These are phyloP conservation scores for Lentinula novae-zelandiae DNA, from an alignment of 1,284 basidiomycete species.

Conservation along the genomic window DNA sequence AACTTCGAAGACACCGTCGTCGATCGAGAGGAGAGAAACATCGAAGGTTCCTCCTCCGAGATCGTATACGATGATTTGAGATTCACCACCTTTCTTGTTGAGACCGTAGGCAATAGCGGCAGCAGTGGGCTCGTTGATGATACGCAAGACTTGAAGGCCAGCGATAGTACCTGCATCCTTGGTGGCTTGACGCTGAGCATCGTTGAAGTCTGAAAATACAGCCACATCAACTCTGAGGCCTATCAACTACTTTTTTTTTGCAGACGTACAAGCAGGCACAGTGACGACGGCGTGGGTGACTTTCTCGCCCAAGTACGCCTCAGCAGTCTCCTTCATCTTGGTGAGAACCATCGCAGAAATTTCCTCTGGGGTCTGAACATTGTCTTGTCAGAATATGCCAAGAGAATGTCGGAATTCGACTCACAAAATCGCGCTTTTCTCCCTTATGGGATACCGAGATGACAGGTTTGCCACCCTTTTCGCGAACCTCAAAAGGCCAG, in stretches of 20 bases:
- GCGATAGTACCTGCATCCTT: constrained; percentile 98
- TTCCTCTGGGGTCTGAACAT: constrained; percentile 76
- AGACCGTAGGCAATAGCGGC: constrained; percentile 98
- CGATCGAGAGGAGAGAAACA: constrained; percentile 96
- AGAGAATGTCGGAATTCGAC: constrained; percentile 24
- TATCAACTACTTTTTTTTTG: neutral
- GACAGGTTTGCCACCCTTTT: constrained; percentile 83
- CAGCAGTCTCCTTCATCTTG: constrained; percentile 99
- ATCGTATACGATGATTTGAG: constrained; percentile 97
- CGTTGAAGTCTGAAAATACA: constrained; percentile 78
- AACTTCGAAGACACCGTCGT: constrained; percentile 98
- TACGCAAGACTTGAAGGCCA: constrained; percentile 93
- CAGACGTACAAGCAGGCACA: constrained; percentile 83
- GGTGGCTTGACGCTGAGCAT: constrained; percentile 98
- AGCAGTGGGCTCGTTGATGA: constrained; percentile 99
- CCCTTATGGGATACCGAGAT: constrained; percentile 86
- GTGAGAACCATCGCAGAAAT: constrained; percentile 91
- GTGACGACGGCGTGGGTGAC: constrained; percentile 98
- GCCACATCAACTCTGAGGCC: neutral
- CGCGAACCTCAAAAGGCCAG: constrained; percentile 82
- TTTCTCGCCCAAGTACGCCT: constrained; percentile 95
- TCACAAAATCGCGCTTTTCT: constrained; percentile 80
- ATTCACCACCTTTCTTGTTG: constrained; percentile 92
- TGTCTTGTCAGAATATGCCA: constrained; percentile 5
- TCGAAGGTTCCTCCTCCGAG: constrained; percentile 99